These are phyloP conservation scores for Fusarium luffae DNA, from an alignment of 2,329 filamentous ascomycete species.

Conservation along the genomic window DNA sequence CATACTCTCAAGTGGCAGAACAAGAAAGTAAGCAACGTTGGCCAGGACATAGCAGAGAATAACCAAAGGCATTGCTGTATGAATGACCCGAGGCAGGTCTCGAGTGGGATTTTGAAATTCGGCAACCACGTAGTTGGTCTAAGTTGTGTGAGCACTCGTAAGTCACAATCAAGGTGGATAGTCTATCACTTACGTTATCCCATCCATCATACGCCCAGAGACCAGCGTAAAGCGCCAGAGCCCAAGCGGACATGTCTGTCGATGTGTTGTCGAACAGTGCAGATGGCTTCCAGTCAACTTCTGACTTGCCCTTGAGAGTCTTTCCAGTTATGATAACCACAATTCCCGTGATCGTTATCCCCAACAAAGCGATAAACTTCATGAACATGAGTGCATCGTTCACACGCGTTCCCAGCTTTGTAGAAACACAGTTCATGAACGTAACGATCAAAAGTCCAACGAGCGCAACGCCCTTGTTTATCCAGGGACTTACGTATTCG, in stretches of 20 bases:
- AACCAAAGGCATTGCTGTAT: constrained; percentile 94
- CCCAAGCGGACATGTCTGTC: constrained; percentile 84
- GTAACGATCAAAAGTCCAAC: constrained; percentile 81
- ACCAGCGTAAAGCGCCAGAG: constrained; percentile 92
- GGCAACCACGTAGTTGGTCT: constrained; percentile 98
- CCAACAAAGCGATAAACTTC: constrained; percentile 91
- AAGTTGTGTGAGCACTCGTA: constrained; percentile 35
- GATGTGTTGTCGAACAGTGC: constrained; percentile 92
- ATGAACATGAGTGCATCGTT: constrained; percentile 97
- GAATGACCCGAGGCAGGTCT: constrained; percentile 93
- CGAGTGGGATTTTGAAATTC: constrained; percentile 93
- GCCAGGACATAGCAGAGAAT: constrained; percentile 91
- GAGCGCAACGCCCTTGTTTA: constrained; percentile 89
- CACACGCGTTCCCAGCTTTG: constrained; percentile 84
- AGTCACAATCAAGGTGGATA: not conserved
- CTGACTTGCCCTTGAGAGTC: constrained; percentile 79
- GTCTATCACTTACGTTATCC: constrained; percentile 81
- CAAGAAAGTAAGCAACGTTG: constrained; percentile 94
- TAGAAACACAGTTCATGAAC: constrained; percentile 89
- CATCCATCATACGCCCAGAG: constrained; percentile 99
- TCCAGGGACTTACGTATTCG: constrained; percentile 82
- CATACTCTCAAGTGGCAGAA: constrained; percentile 82
- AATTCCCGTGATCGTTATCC: constrained; percentile 87
- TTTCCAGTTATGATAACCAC: constrained; percentile 89
- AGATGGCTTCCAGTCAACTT: constrained; percentile 85